Percentiles rank a stretch among this genome's conserved stretches.
phyloP scores from a whole-genome alignment of 208 protist species.

The Histomonas meleagridis region DNA sequence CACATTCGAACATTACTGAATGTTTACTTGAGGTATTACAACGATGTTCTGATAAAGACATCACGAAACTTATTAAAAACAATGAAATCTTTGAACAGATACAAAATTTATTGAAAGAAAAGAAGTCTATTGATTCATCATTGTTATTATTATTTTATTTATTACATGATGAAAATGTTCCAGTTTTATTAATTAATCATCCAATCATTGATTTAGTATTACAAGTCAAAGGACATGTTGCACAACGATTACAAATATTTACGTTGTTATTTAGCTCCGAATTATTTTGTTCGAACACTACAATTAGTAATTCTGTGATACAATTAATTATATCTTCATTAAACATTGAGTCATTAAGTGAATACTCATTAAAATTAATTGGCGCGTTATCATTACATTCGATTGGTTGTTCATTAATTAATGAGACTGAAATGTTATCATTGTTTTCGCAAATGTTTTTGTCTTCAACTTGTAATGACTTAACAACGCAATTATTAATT shows the following conservation, averaged over 20 bases:
- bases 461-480: not conserved
- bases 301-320: not conserved
- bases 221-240: not conserved
- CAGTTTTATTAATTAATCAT: not conserved
- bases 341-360: not conserved
- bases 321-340: not conserved
- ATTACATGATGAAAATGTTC: not conserved
- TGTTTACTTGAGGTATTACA: not conserved
- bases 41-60: not conserved
- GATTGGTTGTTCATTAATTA: not conserved
- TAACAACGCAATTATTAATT: not conserved
- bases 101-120: not conserved
- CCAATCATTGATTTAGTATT: not conserved
- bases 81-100: not conserved
- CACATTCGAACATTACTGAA: not conserved
- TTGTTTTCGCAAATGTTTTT: not conserved
- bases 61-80: not conserved
- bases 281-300: not conserved
- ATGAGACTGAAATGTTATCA: not conserved
- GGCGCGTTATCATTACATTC: not conserved
- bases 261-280: not conserved
- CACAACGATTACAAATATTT: not conserved
- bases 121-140: not conserved
- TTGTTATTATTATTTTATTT: not conserved
- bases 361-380: constrained; percentile 16